Evolutionary conservation across 2,329 filamentous ascomycete species (phyloP).

Genomic region (Cryoendolithus antarcticus): DNA sequence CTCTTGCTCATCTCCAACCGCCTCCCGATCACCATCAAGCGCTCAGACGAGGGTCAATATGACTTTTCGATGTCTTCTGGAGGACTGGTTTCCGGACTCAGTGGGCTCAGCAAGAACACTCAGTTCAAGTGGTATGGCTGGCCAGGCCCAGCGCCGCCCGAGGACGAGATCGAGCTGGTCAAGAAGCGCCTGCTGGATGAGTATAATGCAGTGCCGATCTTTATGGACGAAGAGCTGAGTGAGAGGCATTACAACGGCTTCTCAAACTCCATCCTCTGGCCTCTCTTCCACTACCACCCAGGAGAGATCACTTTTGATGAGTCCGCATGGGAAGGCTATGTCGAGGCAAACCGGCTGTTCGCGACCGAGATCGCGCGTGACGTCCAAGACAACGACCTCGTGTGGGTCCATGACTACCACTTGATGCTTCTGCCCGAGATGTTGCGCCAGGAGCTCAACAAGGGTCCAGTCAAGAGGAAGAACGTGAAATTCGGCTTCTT

Average conservation of each 20-base stretch:
- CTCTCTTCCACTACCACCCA: slow-evolving; percentile 95
- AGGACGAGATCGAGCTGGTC: slow-evolving; percentile 63
- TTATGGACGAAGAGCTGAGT: slow-evolving; percentile 83
- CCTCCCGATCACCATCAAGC: slow-evolving; percentile 91
- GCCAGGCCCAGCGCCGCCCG: slow-evolving; percentile 85
- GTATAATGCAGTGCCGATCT: slow-evolving; percentile 81
- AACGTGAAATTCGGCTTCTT: slow-evolving; percentile 98
- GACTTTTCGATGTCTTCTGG: slow-evolving; percentile 94
- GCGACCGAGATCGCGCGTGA: slow-evolving; percentile 77
- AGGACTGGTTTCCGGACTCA: slow-evolving; percentile 85
- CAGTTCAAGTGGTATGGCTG: slow-evolving; percentile 98
- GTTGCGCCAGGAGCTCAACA: slow-evolving; percentile 70
- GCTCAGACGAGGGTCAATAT: slow-evolving; percentile 81
- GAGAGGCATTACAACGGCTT: slow-evolving; percentile 98
- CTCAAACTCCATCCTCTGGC: slow-evolving; percentile 96
- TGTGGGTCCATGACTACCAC: slow-evolving; percentile 99
- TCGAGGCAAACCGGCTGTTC: slow-evolving; percentile 84
- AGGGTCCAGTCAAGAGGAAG: slow-evolving; percentile 54
- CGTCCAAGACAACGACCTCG: slow-evolving; percentile 82
- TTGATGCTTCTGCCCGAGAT: slow-evolving; percentile 93
- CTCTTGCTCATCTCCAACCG: slow-evolving; percentile 88
- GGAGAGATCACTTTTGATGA: slow-evolving; percentile 98
- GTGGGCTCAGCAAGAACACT: slow-evolving; percentile 80
- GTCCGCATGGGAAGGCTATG: slow-evolving; percentile 83
- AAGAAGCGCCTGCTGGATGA: slow-evolving; percentile 71